Conservation (phyloP, 1,139 yeast species). For the Pichia sp. region DNA sequence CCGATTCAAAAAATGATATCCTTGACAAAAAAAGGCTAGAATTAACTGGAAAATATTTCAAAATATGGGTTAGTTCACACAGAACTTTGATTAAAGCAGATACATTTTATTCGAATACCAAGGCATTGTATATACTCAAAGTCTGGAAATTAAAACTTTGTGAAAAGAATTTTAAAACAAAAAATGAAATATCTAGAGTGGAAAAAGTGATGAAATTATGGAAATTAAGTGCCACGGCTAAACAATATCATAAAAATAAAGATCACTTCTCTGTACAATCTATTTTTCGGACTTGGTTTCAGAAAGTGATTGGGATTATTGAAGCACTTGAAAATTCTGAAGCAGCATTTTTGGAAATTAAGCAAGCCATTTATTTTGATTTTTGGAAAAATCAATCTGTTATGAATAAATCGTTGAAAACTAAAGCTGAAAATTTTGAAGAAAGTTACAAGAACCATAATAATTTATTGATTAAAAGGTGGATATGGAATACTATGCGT, state of each 20-base stretch:
- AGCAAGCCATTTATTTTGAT: conserved; percentile 9
- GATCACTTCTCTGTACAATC: not conserved
- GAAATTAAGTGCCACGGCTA: conserved; percentile 1
- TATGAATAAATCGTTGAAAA: not conserved
- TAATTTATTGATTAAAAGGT: not conserved
- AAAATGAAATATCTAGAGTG: not conserved
- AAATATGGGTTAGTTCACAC: conserved; percentile 17
- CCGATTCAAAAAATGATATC: not conserved
- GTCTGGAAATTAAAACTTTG: conserved; percentile 10
- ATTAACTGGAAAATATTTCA: conserved; percentile 6
- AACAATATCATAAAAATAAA: not conserved
- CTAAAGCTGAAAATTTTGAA: conserved; percentile 3
- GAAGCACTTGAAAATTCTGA: not conserved
- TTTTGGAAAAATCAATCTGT: conserved; percentile 1
- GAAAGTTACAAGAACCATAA: not conserved
- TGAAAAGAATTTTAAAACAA: not conserved
- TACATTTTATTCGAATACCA: not conserved
- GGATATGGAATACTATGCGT: conserved; percentile 1
- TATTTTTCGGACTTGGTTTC: conserved; percentile 5
- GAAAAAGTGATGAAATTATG: not conserved
- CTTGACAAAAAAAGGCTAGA: not conserved
- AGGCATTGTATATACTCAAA: not conserved
- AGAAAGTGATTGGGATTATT: not conserved
- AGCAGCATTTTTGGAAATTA: not conserved
- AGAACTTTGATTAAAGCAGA: conserved; percentile 11